These are phyloP conservation scores for Carex parvula DNA, from an alignment of 176 grass and related monocot species.

Conservation along the genomic window DNA sequence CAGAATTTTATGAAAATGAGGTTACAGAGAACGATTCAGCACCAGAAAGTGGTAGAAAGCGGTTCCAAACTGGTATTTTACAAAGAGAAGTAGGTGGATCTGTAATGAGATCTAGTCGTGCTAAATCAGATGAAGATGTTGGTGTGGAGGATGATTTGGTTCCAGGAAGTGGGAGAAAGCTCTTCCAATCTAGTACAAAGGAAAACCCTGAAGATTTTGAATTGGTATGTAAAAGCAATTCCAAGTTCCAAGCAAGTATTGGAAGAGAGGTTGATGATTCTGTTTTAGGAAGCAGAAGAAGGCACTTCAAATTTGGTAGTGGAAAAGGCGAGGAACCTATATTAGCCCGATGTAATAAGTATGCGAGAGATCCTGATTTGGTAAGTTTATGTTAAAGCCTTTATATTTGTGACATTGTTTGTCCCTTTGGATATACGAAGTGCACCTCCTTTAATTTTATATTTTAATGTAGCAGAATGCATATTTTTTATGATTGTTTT, in stretches of 20 bases:
- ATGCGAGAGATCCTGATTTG: conserved; percentile 31
- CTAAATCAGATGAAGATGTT: neutral
- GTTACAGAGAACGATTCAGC: conserved; percentile 30
- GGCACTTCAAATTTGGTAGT: conserved; percentile 12
- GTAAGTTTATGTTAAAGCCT: conserved; percentile 31
- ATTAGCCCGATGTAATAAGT: conserved; percentile 28
- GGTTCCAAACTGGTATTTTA: conserved; percentile 7
- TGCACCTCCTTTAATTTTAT: neutral
- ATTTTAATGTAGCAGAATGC: neutral
- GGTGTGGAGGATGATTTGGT: conserved; percentile 10
- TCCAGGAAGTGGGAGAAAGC: conserved; percentile 9
- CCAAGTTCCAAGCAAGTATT: conserved; percentile 12
- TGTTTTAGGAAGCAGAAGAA: conserved; percentile 6
- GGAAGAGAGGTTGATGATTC: conserved; percentile 8
- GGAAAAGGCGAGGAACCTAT: conserved; percentile 24
- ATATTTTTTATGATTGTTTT: neutral
- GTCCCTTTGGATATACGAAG: no score
- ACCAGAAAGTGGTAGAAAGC: conserved; percentile 38
- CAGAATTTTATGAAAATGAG: conserved; percentile 22
- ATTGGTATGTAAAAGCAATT: neutral
- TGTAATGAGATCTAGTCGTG: neutral
- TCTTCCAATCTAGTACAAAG: neutral
- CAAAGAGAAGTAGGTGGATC: neutral
- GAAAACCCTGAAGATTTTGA: neutral
- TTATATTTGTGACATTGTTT: neutral